Base-by-base conservation (phyloP, 1,284 basidiomycete species). In the Ustilago shanxiensis region DNA sequence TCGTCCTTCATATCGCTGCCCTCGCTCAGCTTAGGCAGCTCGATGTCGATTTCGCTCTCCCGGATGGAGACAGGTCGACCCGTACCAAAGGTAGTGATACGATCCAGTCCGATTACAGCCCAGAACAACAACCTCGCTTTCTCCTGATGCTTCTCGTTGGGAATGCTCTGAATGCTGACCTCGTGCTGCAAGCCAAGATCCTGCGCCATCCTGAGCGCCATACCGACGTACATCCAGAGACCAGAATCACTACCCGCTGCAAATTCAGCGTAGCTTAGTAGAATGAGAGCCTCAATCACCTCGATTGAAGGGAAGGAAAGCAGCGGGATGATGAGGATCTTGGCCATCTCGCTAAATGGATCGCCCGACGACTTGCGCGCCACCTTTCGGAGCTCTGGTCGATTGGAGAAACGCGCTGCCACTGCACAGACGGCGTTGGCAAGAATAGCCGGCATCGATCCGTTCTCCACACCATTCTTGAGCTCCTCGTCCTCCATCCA, bases 181-280 rank as follows among this genome's bases (percentile, higher is more conserved):
- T 82, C 80, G 60, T 82, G 79, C 66, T 80, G 77, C 26, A 82
- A 55, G 1, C 80, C 80, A 2, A 82, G 60, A 61, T 82, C 80
- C 33, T 73, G 74, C 2, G 80, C 72, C 80, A 82, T 82, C 24
- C 80, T 66, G 14, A 80, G 60, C 11, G 72, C 77, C 80, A 82
- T 82, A 16, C 80, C 80, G 20, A 79, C 71, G 39, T 80, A 82
- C 80, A 82, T 82, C 80, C 80, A 82, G 8, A 82, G 60, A 6
- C 80, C 80, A 3, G 79, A 74, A 33, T 82, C 80, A 57, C 77
- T 73, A 13, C 80, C 80, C 1, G 80, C 79, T 5, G 75, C 80
- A 33, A 82, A 82, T 47, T 82, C 80, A 29, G 80, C 66, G 31
- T 80, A 80, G 60, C 76, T 79, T 41, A 82, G 65, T 50, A 82